phyloP scores from a whole-genome alignment of 2,329 filamentous ascomycete species.

The Pseudogymnoascus sp. region DNA sequence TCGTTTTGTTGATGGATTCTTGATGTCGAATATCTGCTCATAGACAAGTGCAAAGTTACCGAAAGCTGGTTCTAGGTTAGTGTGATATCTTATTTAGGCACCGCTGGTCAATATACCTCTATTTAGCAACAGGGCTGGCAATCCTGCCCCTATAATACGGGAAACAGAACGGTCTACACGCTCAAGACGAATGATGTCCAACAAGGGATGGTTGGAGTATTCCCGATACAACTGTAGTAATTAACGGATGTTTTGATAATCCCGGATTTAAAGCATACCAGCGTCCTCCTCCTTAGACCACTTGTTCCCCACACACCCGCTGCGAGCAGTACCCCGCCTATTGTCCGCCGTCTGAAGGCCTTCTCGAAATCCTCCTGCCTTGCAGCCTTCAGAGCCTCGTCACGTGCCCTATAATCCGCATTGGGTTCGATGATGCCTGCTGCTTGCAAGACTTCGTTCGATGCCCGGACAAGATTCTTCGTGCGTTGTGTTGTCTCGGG shows the following conservation, averaged over 20 bases:
- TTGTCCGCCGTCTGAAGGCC: conserved; percentile 24
- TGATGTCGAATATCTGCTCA: conserved; percentile 11
- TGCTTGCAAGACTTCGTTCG: conserved; percentile 30
- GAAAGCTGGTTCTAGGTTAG: neutral
- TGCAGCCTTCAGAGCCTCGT: conserved; percentile 13
- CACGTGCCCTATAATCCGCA: conserved; percentile 19
- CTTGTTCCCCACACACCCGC: conserved; percentile 28
- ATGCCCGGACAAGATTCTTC: conserved; percentile 26
- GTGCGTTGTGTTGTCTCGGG: conserved; percentile 26
- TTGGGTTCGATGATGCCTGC: conserved; percentile 28
- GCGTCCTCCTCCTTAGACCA: conserved; percentile 25
- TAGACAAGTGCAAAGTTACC: conserved; percentile 16
- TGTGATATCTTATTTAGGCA: neutral
- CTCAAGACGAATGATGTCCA: conserved; percentile 23
- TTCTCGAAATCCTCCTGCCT: conserved; percentile 22
- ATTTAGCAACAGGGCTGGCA: conserved; percentile 24
- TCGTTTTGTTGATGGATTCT: conserved; percentile 10
- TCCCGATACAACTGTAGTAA: conserved; percentile 24
- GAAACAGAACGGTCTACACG: conserved; percentile 14
- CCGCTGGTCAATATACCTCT: conserved; percentile 14
- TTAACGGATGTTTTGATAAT: conserved; percentile 10
- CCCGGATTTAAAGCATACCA: conserved; percentile 18
- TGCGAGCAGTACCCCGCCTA: conserved; percentile 20
- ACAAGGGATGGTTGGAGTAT: conserved; percentile 21
- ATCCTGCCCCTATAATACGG: conserved; percentile 21